phyloP scores from a whole-genome alignment of 768 basidiomycete genomes.

The Amanita muscaria region DNA sequence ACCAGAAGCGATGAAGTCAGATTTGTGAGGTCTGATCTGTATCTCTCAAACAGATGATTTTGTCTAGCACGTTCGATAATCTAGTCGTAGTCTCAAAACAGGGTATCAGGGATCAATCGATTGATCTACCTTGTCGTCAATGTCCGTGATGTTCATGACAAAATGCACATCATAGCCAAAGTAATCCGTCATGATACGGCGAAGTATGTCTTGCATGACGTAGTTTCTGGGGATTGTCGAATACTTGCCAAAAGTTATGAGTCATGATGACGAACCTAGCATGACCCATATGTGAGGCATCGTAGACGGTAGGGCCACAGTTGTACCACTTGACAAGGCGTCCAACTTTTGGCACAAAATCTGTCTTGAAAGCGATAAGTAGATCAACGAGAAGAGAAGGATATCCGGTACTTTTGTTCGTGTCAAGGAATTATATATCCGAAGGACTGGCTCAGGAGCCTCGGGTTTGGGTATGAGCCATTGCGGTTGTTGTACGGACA shows the following conservation, averaged over 20 bases:
- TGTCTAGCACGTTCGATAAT: slow-evolving; percentile 90
- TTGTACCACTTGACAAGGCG: slow-evolving; percentile 96
- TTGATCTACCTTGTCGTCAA: slow-evolving; percentile 86
- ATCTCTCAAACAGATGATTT: slow-evolving; percentile 59
- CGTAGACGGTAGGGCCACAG: slow-evolving; percentile 98
- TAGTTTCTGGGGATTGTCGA: slow-evolving; percentile 63
- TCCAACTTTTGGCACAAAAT: slow-evolving; percentile 63
- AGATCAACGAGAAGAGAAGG: slow-evolving; percentile 8
- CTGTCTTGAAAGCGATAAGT: slow-evolving; percentile 39
- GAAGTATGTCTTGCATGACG: slow-evolving; percentile 86
- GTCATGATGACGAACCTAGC: slow-evolving; percentile 56
- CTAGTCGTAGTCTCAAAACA: slow-evolving; percentile 29
- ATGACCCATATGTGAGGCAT: slow-evolving; percentile 97
- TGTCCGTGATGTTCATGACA: slow-evolving; percentile 99
- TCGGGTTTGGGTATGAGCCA: slow-evolving; percentile 44
- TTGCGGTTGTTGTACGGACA: slow-evolving; percentile 53
- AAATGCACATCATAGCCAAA: slow-evolving; percentile 98
- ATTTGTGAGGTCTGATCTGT: slow-evolving; percentile 41
- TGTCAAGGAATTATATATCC: slow-evolving; percentile 90
- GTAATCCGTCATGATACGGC: slow-evolving; percentile 88
- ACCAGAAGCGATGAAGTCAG: slow-evolving; percentile 53
- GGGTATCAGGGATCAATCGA: slow-evolving; percentile 13
- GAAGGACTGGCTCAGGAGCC: slow-evolving; percentile 54
- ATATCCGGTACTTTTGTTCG: slow-evolving; percentile 66
- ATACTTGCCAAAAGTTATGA: slow-evolving; percentile 1